phyloP scores from a whole-genome alignment of 2,329 filamentous ascomycete genomes.

The Fusarium citri region DNA sequence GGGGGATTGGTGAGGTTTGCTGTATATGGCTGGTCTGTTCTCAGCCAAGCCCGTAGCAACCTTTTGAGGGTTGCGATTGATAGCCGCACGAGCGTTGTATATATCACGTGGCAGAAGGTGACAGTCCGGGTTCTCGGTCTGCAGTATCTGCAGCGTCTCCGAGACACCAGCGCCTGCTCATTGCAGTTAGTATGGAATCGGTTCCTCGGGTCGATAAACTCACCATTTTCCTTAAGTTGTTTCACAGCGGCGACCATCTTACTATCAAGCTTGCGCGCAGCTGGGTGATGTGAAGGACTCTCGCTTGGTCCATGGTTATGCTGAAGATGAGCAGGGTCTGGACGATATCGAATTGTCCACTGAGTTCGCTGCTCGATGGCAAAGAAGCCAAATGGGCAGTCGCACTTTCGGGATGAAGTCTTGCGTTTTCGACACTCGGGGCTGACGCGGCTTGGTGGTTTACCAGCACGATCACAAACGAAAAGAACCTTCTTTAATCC shows the following conservation, averaged over 20 bases:
- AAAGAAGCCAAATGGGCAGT: constrained; percentile 77
- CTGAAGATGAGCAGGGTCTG: constrained; percentile 66
- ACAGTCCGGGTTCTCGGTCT: constrained; percentile 72
- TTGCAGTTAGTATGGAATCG: constrained; percentile 49
- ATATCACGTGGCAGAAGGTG: constrained; percentile 73
- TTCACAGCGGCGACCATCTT: constrained; percentile 77
- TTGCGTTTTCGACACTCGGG: constrained; percentile 73
- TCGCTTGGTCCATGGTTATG: constrained; percentile 76
- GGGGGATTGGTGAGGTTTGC: constrained; percentile 71
- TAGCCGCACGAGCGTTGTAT: constrained; percentile 74
- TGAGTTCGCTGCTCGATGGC: constrained; percentile 75
- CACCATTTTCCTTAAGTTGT: constrained; percentile 73
- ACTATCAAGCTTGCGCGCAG: constrained; percentile 73
- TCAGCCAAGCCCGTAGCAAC: constrained; percentile 70
- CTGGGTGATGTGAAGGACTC: constrained; percentile 73
- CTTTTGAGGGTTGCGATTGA: constrained; percentile 73
- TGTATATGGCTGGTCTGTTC: constrained; percentile 72
- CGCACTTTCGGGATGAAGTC: constrained; percentile 75
- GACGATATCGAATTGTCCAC: constrained; percentile 74
- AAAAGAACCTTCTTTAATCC: constrained; percentile 76
- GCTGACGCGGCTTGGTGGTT: constrained; percentile 70
- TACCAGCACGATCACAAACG: constrained; percentile 74
- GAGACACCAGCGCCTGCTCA: constrained; percentile 70
- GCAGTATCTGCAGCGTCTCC: constrained; percentile 74
- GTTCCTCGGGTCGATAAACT: constrained; percentile 45